These are phyloP conservation scores for Exophiala viscosa DNA, from an alignment of 2,329 filamentous ascomycete genomes.

Conservation along the genomic window DNA sequence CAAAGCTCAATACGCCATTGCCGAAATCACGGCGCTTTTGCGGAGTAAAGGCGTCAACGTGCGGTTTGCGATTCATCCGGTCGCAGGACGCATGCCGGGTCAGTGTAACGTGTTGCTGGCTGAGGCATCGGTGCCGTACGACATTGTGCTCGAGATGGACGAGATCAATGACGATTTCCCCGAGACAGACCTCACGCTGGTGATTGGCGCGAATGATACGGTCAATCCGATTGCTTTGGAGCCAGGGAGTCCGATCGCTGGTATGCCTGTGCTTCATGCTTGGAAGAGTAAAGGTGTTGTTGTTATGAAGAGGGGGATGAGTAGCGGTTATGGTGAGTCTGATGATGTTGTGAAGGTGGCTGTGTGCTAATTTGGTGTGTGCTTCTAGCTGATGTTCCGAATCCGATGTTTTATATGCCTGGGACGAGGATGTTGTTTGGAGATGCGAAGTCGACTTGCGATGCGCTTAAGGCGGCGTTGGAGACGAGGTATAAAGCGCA, in stretches of 20 bases:
- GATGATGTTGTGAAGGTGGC: not conserved
- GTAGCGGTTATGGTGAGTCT: constrained; percentile 72
- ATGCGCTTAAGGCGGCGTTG: constrained; percentile 44
- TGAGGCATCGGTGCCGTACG: constrained; percentile 83
- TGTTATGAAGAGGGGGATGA: constrained; percentile 90
- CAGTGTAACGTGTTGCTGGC: constrained; percentile 89
- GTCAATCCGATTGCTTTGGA: constrained; percentile 88
- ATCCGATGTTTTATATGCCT: constrained; percentile 87
- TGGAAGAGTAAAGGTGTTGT: constrained; percentile 94
- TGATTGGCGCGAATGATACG: constrained; percentile 89
- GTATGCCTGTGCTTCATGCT: constrained; percentile 87
- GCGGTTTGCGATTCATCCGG: constrained; percentile 84
- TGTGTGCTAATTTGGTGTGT: not conserved
- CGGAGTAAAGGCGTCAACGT: constrained; percentile 75
- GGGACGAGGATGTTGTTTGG: constrained; percentile 89
- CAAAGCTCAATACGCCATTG: constrained; percentile 87
- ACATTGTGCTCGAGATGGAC: constrained; percentile 92
- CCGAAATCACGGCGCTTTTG: constrained; percentile 71
- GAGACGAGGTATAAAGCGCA: constrained; percentile 27
- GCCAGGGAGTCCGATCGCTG: constrained; percentile 76
- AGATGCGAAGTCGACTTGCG: constrained; percentile 78
- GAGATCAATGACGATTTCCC: constrained; percentile 91
- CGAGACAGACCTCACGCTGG: constrained; percentile 79
- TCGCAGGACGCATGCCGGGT: constrained; percentile 87
- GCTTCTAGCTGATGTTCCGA: constrained; percentile 71